A percentile compares a stretch with the other conserved stretches of the same genome.
Evolutionary conservation across 2,329 filamentous ascomycete genomes (phyloP).

Genomic region (Nemania abortiva): DNA sequence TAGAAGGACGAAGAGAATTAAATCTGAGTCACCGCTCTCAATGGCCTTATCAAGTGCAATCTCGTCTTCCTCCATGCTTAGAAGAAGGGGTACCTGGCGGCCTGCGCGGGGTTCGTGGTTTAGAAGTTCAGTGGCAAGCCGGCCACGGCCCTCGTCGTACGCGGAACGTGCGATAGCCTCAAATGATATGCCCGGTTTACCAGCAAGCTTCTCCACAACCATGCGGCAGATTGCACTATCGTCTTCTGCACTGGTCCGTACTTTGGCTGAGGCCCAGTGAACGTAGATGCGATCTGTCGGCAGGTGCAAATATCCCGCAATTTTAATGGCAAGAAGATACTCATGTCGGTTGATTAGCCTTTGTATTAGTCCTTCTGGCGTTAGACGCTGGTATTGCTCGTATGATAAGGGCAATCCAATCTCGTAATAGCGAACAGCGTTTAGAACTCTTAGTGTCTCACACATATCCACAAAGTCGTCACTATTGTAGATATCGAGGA

Average conservation of each 20-base stretch:
- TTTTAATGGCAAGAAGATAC: conserved; percentile 88
- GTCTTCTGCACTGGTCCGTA: conserved; percentile 84
- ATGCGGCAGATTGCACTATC: conserved; percentile 88
- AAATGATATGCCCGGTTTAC: conserved; percentile 93
- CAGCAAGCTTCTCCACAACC: conserved; percentile 87
- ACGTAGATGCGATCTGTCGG: conserved; percentile 93
- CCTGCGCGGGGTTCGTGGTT: conserved; percentile 95
- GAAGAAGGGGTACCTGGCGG: conserved; percentile 92
- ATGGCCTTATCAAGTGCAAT: conserved; percentile 96
- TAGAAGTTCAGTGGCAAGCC: conserved; percentile 89
- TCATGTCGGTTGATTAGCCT: conserved; percentile 90
- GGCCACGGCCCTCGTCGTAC: conserved; percentile 90
- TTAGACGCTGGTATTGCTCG: conserved; percentile 92
- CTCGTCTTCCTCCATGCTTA: conserved; percentile 96
- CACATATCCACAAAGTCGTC: conserved; percentile 99
- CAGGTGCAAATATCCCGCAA: conserved; percentile 87
- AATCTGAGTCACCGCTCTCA: conserved; percentile 92
- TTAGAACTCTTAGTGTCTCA: conserved; percentile 90
- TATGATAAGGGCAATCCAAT: conserved; percentile 91
- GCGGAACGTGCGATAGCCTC: conserved; percentile 93
- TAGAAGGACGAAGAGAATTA: conserved; percentile 89
- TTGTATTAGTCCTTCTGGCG: conserved; percentile 87
- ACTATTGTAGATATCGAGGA: conserved; percentile 95
- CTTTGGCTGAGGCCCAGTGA: conserved; percentile 96
- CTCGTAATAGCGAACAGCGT: conserved; percentile 91